Base-by-base conservation (phyloP, 352 stramenopile genomes). In the Phytophthora fragariaefolia region DNA sequence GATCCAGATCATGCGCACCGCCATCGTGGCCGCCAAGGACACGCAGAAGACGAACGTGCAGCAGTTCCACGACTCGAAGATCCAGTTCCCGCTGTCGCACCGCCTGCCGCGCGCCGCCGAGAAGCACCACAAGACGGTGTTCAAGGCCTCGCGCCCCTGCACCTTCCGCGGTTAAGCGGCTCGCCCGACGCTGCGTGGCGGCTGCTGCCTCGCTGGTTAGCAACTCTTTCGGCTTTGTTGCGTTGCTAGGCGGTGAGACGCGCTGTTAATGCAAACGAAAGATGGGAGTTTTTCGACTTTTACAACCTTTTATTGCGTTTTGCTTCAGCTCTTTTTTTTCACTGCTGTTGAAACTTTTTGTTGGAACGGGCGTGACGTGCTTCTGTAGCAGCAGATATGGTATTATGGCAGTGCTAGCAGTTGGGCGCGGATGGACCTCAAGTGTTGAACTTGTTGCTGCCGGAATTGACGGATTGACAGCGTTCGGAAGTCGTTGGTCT, bases 1-100 rank as follows among this genome's bases (percentile, higher is more conserved):
- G 69, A 99, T 99, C 79, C 98, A 99, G 89, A 99, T 99, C 83
- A 99, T 99, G 87, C 90, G 97, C 74, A 99, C 98, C 42, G 93
- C 89, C 27, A 98, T 98, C 63, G 80, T 99, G 34, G 87, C 92
- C 32, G 87, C 92, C 63, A 97, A 98, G 83, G 96, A 99, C 81
- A 94, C 97, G 56, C 98, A 98, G 89, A 97, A 98, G 84, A 55
- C 79, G 36, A 98, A 97, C 82, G 92, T 97, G 63, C 92, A 98
- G 83, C 97, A 99, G 91, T 99, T 98, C 86, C 92, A 98, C 79
- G 83, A 98, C 80, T 84, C 74, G 57, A 94, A 98, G 54, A 98
- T 99, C 79, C 98, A 97, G 88, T 99, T 99, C 95, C 98, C 97
- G 58, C 87, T 99, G 66, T 91, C 96, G 46, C 97, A 99, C 90